Percentiles rank a stretch among this genome's conserved stretches.
Conservation (phyloP, 106 monocot species). For the Posidonia australis region DNA sequence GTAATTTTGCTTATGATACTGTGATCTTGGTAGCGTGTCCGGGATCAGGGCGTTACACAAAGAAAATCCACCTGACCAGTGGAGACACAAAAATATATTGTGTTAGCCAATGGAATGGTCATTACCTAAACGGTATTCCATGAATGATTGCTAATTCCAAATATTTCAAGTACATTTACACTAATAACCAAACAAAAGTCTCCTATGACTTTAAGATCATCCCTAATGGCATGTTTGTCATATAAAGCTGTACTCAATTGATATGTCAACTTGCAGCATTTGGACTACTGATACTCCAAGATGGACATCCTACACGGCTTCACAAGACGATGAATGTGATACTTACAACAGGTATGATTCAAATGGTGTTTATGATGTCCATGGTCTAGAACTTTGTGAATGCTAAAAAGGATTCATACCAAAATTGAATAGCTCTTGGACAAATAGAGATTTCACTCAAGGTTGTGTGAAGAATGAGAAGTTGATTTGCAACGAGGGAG, state of each 20-base stretch:
- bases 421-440: conserved; percentile 17
- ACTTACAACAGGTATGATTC: too few species aligned
- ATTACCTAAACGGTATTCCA: conserved; percentile 20
- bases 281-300: conserved; percentile 10
- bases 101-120: conserved; percentile 39
- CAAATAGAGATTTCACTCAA: conserved; percentile 20
- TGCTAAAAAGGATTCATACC: conserved; percentile 25
- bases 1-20: too few species aligned
- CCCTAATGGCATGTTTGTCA: conserved; percentile 6
- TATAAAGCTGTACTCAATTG: conserved; percentile 13
- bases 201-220: conserved; percentile 24
- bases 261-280: conserved; percentile 13
- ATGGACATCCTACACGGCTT: conserved; percentile 20
- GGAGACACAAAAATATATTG: conserved; percentile 13
- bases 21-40: too few species aligned
- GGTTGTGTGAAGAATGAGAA: too few species aligned
- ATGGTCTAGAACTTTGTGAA: conserved; percentile 8
- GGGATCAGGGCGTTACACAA: too few species aligned
- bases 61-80: conserved; percentile 26
- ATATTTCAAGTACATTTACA: conserved; percentile 7
- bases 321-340: conserved; percentile 19
- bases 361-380: conserved; percentile 24
- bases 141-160: too few species aligned
- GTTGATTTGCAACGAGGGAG: conserved; percentile 9
- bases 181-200: conserved; percentile 12